Base-by-base conservation (phyloP, 2,329 filamentous ascomycete species). In the Xylariaceae sp. region DNA sequence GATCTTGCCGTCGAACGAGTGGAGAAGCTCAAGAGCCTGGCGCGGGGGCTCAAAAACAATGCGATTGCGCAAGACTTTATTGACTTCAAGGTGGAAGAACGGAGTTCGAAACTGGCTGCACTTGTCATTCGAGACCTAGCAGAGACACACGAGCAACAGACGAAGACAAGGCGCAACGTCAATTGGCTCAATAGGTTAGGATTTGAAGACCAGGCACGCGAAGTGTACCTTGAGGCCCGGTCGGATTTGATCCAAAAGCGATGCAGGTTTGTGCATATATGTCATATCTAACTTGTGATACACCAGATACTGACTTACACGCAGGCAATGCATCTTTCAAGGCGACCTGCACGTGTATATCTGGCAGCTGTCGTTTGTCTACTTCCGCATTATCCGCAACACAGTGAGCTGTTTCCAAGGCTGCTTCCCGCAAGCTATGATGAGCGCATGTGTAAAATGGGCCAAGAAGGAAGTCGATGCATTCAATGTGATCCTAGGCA, bases 371-470 rank as follows among this genome's bases (percentile, higher is more conserved):
- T 93, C 92, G 2, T 96, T 90, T 67, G 90, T 95, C 46, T 96
- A 95, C 67, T 98, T 98, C 68, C 90, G 84, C 43, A 79, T 95
- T 54, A 92, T 98, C 63, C 84, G 88, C 57, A 96, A 97, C 67
- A 97, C 93, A 0, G 86, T 97, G 49, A 79, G 80, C 60, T 91
- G 88, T 60, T 96, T 93, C 67, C 89, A 95, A 62, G 72, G 75
- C 42, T 95, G 89, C 64, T 97, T 97, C 63, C 85, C 90, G 10
- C 78, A 88, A 21, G 75, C 83, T 12, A 88, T 93, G 73, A 94
- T 93, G 78, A 95, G 89, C 59, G 90, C 91, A 0, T 95, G 90
- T 58, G 92, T 98, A 58, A 94, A 92, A 63, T 98, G 93, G 93
- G 91, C 90, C n/a, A 97, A 96, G 67, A 86, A 93, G 57, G 84